phyloP scores from a whole-genome alignment of 163 green algal genomes.

The Chlamydomonas reinhardtii region DNA sequence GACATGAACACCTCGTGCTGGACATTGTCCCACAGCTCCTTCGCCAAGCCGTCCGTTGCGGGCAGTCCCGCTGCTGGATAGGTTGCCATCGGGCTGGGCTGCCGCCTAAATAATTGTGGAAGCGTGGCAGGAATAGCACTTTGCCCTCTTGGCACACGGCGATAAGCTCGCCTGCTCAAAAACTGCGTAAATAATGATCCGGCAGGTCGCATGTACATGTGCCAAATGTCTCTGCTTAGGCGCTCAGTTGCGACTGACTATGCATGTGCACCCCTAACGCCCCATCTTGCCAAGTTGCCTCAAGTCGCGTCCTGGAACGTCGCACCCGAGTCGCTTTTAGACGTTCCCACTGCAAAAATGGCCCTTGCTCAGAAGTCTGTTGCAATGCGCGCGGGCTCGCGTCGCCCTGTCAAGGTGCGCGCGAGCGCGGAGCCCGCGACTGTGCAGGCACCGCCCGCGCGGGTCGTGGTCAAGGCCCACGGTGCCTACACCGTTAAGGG shows the following conservation, averaged over 20 bases:
- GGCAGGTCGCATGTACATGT: no score
- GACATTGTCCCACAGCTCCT: constrained; percentile 67
- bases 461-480: constrained; percentile 4
- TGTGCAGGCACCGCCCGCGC: not conserved
- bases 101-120: no score
- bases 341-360: not conserved
- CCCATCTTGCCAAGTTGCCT: no score
- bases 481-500: constrained; percentile 55
- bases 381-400: not conserved
- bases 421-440: not conserved
- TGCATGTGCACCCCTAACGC: no score
- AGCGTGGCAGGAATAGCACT: no score
- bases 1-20: constrained; percentile 43
- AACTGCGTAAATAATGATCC: no score
- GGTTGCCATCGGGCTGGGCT: no score
- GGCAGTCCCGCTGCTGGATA: not conserved
- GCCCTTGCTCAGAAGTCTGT: constrained; percentile 13
- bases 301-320: not conserved
- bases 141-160: no score
- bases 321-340: no score
- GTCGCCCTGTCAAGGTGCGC: not conserved
- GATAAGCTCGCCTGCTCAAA: no score
- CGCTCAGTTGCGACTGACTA: no score
- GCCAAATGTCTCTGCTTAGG: no score
- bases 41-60: not conserved